Conservation (phyloP, 148 eudicot species). For the Selenicereus undatus region DNA sequence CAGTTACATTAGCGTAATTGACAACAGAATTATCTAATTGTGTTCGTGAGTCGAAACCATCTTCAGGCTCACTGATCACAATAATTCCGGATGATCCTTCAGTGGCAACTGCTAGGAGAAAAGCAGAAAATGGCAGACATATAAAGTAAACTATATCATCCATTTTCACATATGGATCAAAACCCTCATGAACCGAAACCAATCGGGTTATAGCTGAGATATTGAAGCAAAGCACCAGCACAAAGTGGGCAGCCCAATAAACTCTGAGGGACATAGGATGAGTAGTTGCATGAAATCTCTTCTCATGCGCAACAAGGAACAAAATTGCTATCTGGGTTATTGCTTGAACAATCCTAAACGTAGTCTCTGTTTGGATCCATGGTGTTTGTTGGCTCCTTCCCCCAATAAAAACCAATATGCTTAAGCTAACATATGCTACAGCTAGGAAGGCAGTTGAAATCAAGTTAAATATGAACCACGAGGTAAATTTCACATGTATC, state of each 20-base stretch:
- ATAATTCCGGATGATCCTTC: conserved; percentile 37
- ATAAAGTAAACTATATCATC: conserved; percentile 39
- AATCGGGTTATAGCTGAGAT: conserved; percentile 30
- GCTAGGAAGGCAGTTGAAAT: conserved; percentile 35
- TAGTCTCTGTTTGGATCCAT: conserved; percentile 38
- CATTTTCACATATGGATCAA: conserved; percentile 19
- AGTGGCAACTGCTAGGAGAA: conserved; percentile 30
- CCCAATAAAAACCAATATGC: conserved; percentile 32
- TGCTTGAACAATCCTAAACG: conserved; percentile 44
- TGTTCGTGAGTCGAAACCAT: conserved; percentile 15
- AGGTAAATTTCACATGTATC: conserved; percentile 15
- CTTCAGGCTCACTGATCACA: conserved; percentile 13
- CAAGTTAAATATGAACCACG: conserved; percentile 39
- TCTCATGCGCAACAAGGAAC: conserved; percentile 47
- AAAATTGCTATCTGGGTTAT: conserved; percentile 36
- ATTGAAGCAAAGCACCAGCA: conserved; percentile 31
- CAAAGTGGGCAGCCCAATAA: conserved; percentile 44
- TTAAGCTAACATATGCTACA: conserved; percentile 26
- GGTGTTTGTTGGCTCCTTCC: conserved; percentile 18
- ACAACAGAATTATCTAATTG: background rate
- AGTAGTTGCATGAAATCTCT: conserved; percentile 36
- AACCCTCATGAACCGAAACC: conserved; percentile 6
- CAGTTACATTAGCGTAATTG: conserved; percentile 33
- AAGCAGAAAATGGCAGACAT: conserved; percentile 30
- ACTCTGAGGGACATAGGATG: conserved; percentile 49